A percentile compares a stretch with the other conserved stretches of the same genome.
Conservation (phyloP, 1,284 basidiomycete genomes). For the Puccinia coronata region DNA sequence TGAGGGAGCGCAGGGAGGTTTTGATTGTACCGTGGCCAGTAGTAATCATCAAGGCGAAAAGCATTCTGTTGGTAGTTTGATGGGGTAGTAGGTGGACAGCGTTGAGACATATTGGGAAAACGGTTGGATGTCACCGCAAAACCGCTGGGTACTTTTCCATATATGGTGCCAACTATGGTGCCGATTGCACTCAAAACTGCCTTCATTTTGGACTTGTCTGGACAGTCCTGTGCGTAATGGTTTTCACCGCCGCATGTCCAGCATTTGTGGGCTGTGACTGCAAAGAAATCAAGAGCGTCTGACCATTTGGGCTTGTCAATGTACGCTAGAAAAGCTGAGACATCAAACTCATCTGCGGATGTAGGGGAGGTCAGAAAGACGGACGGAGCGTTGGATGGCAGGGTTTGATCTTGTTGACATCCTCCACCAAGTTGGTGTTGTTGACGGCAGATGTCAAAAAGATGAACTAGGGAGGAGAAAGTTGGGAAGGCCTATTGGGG, state of each 20-base stretch:
- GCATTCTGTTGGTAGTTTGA: neutral
- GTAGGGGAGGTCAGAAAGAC: neutral
- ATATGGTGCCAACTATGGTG: neutral
- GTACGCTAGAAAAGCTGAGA: neutral
- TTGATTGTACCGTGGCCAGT: neutral
- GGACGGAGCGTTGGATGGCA: neutral
- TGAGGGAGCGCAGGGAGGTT: too few relatives aligned
- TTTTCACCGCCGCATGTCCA: neutral
- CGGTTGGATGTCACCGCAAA: neutral
- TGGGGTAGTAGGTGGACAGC: neutral
- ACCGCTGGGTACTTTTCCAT: neutral
- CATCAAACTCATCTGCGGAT: neutral
- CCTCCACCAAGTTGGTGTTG: neutral
- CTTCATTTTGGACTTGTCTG: neutral
- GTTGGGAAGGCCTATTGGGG: neutral
- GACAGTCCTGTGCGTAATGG: neutral
- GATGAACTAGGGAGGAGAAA: neutral
- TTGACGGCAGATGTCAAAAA: neutral
- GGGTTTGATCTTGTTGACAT: too few relatives aligned
- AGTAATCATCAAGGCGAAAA: neutral
- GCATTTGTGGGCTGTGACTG: neutral
- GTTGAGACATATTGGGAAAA: neutral
- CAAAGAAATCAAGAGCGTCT: neutral
- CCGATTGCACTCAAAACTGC: neutral
- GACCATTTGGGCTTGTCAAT: neutral